Evolutionary conservation across 2,329 filamentous ascomycete genomes (phyloP).

Genomic region (Hymenoscyphus fructigenus): DNA sequence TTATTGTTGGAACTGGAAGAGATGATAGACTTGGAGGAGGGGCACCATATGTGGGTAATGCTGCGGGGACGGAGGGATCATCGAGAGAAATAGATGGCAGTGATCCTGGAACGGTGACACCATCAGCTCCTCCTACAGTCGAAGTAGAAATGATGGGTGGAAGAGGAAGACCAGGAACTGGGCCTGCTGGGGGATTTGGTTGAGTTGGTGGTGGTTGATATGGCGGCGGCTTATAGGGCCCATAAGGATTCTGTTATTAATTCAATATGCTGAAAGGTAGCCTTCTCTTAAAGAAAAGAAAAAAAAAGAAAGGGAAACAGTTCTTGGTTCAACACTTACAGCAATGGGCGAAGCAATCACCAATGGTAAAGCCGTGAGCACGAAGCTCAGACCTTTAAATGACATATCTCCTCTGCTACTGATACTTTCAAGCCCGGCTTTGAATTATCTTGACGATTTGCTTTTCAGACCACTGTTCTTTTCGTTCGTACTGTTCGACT

Average conservation of each 20-base stretch:
- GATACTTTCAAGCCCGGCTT: not conserved
- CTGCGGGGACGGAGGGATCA: too few relatives aligned
- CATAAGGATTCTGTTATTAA: not conserved
- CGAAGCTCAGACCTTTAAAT: not conserved
- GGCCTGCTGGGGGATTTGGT: not conserved
- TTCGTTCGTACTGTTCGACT: not conserved
- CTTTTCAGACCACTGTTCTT: not conserved
- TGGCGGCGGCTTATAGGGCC: not conserved
- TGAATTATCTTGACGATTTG: not conserved
- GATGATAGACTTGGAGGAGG: not conserved
- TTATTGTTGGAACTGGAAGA: not conserved
- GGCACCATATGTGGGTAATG: too few relatives aligned
- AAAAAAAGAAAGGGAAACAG: too few relatives aligned
- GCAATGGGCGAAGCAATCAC: not conserved
- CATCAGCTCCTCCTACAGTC: not conserved
- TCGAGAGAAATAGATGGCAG: not conserved
- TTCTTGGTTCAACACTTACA: not conserved
- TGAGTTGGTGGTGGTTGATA: not conserved
- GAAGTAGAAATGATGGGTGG: not conserved
- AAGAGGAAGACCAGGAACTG: not conserved
- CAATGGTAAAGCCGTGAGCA: conserved; percentile 1
- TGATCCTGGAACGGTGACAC: not conserved
- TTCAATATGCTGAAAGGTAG: not conserved
- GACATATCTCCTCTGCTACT: not conserved
- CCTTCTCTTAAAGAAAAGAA: too few relatives aligned